These are phyloP conservation scores for Waltergamsia citrina DNA, from an alignment of 2,329 filamentous ascomycete genomes.

Conservation along the genomic window DNA sequence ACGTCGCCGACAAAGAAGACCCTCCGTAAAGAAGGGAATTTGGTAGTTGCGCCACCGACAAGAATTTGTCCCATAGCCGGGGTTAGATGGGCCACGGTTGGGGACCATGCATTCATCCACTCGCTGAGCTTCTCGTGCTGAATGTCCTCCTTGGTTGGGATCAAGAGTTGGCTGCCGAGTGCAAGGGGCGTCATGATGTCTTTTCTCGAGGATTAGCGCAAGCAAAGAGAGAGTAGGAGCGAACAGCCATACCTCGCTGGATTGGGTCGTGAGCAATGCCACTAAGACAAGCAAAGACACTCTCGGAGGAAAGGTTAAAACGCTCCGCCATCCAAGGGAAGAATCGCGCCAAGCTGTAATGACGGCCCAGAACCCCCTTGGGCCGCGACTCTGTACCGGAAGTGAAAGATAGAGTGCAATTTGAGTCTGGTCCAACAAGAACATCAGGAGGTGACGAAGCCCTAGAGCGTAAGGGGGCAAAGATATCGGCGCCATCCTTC, in stretches of 20 bases:
- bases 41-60: background rate
- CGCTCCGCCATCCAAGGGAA: slow-evolving; percentile 88
- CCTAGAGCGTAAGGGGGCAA: slow-evolving; percentile 43
- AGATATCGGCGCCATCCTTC: slow-evolving; percentile 55
- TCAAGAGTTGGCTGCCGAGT: slow-evolving; percentile 68
- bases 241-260: slow-evolving; percentile 40
- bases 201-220: slow-evolving; percentile 10
- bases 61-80: slow-evolving; percentile 54
- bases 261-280: slow-evolving; percentile 75
- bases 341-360: slow-evolving; percentile 79
- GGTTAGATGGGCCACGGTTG: slow-evolving; percentile 76
- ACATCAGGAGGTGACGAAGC: slow-evolving; percentile 54
- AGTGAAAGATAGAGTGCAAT: slow-evolving; percentile 63
- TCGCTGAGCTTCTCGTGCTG: slow-evolving; percentile 76
- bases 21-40: background rate
- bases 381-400: slow-evolving; percentile 69
- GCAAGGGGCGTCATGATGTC: slow-evolving; percentile 90
- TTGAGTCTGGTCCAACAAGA: slow-evolving; percentile 77
- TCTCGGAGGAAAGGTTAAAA: slow-evolving; percentile 64
- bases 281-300: slow-evolving; percentile 72
- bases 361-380: slow-evolving; percentile 80
- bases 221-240: background rate
- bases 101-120: slow-evolving; percentile 71
- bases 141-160: slow-evolving; percentile 71
- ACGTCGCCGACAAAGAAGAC: slow-evolving; percentile 58